These are phyloP conservation scores for Aspergillus pseudotamarii DNA, from an alignment of 2,329 filamentous ascomycete species.

Conservation along the genomic window DNA sequence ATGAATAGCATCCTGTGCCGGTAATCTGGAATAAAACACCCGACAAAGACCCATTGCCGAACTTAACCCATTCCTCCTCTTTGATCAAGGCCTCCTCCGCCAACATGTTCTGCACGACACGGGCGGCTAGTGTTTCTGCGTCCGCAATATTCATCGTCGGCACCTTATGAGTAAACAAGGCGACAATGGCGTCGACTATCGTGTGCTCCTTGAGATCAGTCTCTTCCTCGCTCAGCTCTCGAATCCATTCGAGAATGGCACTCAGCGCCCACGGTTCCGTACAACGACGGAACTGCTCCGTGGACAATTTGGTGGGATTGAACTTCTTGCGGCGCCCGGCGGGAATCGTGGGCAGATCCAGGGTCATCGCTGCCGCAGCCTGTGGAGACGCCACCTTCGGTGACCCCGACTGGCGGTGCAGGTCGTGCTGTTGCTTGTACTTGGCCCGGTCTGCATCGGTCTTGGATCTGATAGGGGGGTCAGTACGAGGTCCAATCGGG, in stretches of 20 bases:
- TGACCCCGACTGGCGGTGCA: slow-evolving; percentile 49
- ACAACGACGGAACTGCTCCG: slow-evolving; percentile 81
- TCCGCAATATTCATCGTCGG: slow-evolving; percentile 98
- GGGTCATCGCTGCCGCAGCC: slow-evolving; percentile 56
- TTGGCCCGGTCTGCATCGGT: slow-evolving; percentile 79
- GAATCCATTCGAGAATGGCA: slow-evolving; percentile 82
- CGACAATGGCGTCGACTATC: slow-evolving; percentile 83
- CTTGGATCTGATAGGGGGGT: slow-evolving; percentile 85
- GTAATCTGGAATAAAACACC: slow-evolving; percentile 94
- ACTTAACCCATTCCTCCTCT: slow-evolving; percentile 98
- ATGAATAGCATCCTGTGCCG: slow-evolving; percentile 86
- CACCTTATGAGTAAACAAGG: slow-evolving; percentile 89
- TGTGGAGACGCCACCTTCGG: slow-evolving; percentile 53
- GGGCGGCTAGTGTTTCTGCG: slow-evolving; percentile 80
- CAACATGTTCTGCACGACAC: slow-evolving; percentile 80
- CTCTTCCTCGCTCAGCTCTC: slow-evolving; percentile 87
- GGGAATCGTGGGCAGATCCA: slow-evolving; percentile 84
- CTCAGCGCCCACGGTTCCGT: slow-evolving; percentile 91
- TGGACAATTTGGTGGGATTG: slow-evolving; percentile 78
- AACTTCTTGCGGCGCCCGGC: slow-evolving; percentile 80
- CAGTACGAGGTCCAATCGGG: slow-evolving; percentile 75
- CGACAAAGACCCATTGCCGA: slow-evolving; percentile 76
- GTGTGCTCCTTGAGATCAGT: slow-evolving; percentile 82
- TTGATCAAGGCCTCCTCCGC: slow-evolving; percentile 74
- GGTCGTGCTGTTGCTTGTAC: slow-evolving; percentile 57